Base-by-base conservation (phyloP, 1,139 yeast genomes). In the Sugiyamaella xylanicola region DNA sequence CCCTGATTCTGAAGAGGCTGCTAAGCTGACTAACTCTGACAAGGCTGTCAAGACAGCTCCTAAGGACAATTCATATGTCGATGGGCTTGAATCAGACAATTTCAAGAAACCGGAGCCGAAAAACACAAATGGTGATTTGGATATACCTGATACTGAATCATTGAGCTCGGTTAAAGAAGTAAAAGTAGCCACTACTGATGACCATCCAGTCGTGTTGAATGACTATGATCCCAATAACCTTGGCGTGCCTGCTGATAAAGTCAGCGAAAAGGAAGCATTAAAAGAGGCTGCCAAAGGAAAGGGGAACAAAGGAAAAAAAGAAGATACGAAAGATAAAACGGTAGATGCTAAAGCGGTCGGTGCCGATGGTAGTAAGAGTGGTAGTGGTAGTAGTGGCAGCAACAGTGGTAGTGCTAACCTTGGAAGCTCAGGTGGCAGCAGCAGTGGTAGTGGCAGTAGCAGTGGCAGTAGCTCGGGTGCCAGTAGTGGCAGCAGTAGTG, bases 161-260 rank as follows among this genome's bases (percentile, higher is more conserved):
- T 43, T 53, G 22, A 54, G 55, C 25, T 53, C 56, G 17, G 58
- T 48, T 45, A 63, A 57, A n/a, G 62, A 51, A 4, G 54, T 52
- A 11, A 57, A 49, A 7, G 62, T 48, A 5, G 65, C 59, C 2
- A 61, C 65, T 9, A 63, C 67, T 11, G 68, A 64, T 47, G 65
- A 67, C 48, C 66, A 68, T 43, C 71, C 74, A 2, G 71, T 68
- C 16, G 72, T 71, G 25, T 65, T 71, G 44, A 71, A 71, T 59
- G 76, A 72, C 58, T 72, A 72, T 54, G 74, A 72, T 59, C 75
- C 75, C 9, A 68, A 65, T 53, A 68, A 72, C 27, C 63, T 72
- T 40, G 75, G 75, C 3, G 70, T 68, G 7, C 57, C 66, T 11
- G 62, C 67, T 15, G 68, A 65, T 22, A 60, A 60, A 39, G 54